Conservation (phyloP, 148 eudicot genomes). For the Chenopodium suecicum region DNA sequence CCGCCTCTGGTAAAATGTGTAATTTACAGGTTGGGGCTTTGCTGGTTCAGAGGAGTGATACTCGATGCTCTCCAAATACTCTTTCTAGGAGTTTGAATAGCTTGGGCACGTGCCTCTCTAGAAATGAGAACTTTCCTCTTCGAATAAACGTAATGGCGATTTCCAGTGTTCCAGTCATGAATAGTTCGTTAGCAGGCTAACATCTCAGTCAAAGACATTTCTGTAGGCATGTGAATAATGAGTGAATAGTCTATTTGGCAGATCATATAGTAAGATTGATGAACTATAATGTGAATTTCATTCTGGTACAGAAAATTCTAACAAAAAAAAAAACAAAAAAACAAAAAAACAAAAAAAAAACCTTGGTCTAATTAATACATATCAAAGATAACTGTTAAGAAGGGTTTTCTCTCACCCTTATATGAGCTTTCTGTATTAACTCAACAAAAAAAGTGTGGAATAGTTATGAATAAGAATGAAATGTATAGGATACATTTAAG, state of each 20-base stretch:
- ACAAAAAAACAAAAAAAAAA: too few species aligned
- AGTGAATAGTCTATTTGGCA: neutral
- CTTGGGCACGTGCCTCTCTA: conserved; percentile 13
- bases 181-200: neutral
- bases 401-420: neutral
- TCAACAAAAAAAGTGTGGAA: neutral
- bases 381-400: neutral
- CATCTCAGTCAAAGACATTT: conserved; percentile 9
- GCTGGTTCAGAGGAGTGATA: neutral
- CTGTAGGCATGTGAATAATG: conserved; percentile 26
- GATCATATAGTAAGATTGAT: neutral
- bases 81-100: neutral
- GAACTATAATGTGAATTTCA: neutral
- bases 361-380: neutral
- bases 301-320: neutral
- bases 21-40: neutral
- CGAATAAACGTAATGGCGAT: neutral
- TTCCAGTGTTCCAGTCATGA: neutral
- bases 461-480: neutral
- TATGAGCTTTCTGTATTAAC: neutral
- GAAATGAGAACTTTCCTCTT: neutral
- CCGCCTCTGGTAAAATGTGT: conserved; percentile 4
- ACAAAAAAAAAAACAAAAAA: too few species aligned
- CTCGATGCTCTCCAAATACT: conserved; percentile 4
- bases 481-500: neutral